These are phyloP conservation scores for Syncephalastrum contaminatum DNA, from an alignment of 371 early-diverging fungal genomes.

Conservation along the genomic window DNA sequence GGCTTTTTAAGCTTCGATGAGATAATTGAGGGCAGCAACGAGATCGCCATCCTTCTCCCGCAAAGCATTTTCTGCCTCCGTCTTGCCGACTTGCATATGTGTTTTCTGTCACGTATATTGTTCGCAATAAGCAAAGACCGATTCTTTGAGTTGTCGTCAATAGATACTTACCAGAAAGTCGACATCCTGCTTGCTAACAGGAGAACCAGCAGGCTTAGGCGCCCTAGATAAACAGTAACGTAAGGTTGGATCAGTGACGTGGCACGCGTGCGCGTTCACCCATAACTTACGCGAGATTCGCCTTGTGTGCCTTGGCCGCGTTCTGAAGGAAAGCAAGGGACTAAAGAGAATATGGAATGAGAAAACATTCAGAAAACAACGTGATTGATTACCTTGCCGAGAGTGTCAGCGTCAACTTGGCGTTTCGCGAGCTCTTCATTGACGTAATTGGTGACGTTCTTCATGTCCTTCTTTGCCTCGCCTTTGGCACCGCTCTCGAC, in stretches of 20 bases:
- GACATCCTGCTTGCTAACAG: slow-evolving; percentile 37
- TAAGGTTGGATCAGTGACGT: slow-evolving; percentile 1
- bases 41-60: slow-evolving; percentile 19
- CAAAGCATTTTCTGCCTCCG: slow-evolving; percentile 12
- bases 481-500: slow-evolving; percentile 39
- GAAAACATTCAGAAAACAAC: background rate
- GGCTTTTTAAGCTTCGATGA: slow-evolving; percentile 24
- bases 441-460: slow-evolving; percentile 40
- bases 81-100: slow-evolving; percentile 40
- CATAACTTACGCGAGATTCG: slow-evolving; percentile 17
- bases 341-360: slow-evolving; percentile 14
- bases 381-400: slow-evolving; percentile 29
- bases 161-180: slow-evolving; percentile 34
- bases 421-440: slow-evolving; percentile 36
- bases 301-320: slow-evolving; percentile 30
- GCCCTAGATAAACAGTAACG: background rate
- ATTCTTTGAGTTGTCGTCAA: background rate
- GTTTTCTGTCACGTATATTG: slow-evolving; percentile 18
- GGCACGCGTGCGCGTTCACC: background rate
- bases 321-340: slow-evolving; percentile 39
- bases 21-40: slow-evolving; percentile 34
- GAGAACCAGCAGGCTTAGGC: slow-evolving; percentile 22
- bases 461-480: slow-evolving; percentile 47
- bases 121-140: slow-evolving; percentile 5
- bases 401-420: slow-evolving; percentile 37